A percentile compares a stretch with the other conserved stretches of the same genome.
Conservation (phyloP, 2,329 filamentous ascomycete genomes). For the Venturia asperata region DNA sequence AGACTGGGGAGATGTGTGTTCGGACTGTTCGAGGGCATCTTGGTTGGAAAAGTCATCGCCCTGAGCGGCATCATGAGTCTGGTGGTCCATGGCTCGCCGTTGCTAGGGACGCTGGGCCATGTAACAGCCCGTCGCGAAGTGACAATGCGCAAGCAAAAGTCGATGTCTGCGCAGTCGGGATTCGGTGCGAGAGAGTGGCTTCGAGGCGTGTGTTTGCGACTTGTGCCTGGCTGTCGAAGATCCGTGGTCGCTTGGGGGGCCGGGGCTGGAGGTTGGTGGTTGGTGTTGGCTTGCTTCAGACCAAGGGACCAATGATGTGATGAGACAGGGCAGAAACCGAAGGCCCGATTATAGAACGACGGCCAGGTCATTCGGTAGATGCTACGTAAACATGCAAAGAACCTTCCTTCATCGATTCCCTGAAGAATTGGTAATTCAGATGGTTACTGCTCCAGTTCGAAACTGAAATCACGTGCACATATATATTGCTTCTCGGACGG, state of each 20-base stretch:
- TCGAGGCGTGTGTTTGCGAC: constrained; percentile 14
- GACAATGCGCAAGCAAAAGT: background rate
- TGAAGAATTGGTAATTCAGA: too few species aligned
- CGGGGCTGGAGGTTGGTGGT: background rate
- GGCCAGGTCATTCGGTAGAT: background rate
- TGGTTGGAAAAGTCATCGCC: constrained; percentile 5
- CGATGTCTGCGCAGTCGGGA: background rate
- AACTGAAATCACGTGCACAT: too few species aligned
- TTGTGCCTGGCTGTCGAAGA: background rate
- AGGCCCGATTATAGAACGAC: background rate
- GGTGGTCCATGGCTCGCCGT: constrained; percentile 11
- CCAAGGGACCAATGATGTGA: background rate
- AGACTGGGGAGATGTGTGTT: constrained; percentile 5
- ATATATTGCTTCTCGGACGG: too few species aligned
- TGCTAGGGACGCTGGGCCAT: constrained; percentile 6
- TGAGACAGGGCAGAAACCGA: background rate
- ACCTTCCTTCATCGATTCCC: too few species aligned
- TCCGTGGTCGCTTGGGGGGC: background rate
- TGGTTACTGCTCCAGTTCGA: too few species aligned
- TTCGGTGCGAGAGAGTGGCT: background rate
- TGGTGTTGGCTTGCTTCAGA: background rate
- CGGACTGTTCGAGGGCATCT: background rate
- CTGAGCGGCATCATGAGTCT: constrained; percentile 3
- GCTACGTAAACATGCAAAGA: background rate
- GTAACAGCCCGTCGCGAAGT: background rate